These are phyloP conservation scores for Penicillium aurantiogriseum DNA, from an alignment of 2,329 filamentous ascomycete species.

Conservation along the genomic window DNA sequence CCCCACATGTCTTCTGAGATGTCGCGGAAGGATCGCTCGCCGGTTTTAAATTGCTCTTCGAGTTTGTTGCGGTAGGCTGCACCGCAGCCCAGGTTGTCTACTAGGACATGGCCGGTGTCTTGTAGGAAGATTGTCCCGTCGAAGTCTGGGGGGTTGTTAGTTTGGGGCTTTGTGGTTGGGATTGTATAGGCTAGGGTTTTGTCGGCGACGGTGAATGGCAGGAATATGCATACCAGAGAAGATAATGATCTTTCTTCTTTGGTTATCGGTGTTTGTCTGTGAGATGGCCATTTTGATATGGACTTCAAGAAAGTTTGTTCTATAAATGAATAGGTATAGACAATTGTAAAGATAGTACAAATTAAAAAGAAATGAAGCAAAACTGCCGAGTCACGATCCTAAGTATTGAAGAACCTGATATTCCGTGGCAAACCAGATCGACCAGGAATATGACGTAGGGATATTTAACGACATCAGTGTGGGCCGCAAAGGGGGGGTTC, in stretches of 20 bases:
- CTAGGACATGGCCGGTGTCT: conserved; percentile 67
- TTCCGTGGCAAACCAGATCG: conserved; percentile 6
- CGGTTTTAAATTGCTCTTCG: conserved; percentile 63
- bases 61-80: conserved; percentile 54
- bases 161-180: neutral
- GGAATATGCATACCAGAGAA: conserved; percentile 41
- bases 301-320: neutral
- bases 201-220: neutral
- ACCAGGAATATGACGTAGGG: conserved; percentile 7
- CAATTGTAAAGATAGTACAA: neutral
- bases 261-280: conserved; percentile 15
- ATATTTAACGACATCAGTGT: conserved; percentile 8
- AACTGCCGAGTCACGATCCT: neutral
- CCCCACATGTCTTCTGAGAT: conserved; percentile 73
- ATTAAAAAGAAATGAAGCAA: neutral
- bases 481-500: neutral
- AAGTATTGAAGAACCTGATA: neutral
- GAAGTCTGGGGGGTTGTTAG: conserved; percentile 53
- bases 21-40: conserved; percentile 65
- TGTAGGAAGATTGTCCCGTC: conserved; percentile 72
- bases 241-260: conserved; percentile 46
- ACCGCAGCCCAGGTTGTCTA: conserved; percentile 65
- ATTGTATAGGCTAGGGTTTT: neutral
- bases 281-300: conserved; percentile 4
- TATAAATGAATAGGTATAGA: neutral